phyloP scores from a whole-genome alignment of 352 stramenopile species.

The Thraustochytrium sp. region DNA sequence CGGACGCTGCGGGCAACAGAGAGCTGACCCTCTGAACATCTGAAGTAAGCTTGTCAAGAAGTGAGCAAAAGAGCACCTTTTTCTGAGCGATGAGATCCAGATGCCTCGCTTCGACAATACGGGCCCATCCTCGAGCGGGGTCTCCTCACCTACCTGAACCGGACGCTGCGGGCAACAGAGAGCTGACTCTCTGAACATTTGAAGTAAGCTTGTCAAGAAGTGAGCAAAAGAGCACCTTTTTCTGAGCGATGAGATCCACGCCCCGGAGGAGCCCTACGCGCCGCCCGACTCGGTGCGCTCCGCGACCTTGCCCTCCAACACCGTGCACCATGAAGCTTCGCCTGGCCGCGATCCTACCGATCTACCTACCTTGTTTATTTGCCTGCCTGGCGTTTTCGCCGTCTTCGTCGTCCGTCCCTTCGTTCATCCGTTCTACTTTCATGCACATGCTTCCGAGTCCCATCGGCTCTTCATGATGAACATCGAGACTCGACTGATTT shows the following conservation, averaged over 20 bases:
- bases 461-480: background rate
- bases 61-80: no score
- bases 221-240: no score
- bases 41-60: no score
- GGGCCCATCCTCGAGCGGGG: background rate
- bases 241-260: no score
- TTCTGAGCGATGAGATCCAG: no score
- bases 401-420: background rate
- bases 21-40: no score
- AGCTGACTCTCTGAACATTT: no score
- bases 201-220: no score
- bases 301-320: slow-evolving; percentile 30
- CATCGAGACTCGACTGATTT: no score
- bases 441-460: background rate
- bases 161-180: background rate
- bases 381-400: background rate
- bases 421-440: background rate
- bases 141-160: background rate
- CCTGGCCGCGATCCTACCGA: background rate
- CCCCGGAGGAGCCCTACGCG: slow-evolving; percentile 6
- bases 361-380: background rate
- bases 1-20: background rate
- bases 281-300: background rate
- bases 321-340: slow-evolving; percentile 5
- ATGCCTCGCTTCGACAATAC: background rate